These are phyloP conservation scores for Hymenoscyphus scutula DNA, from an alignment of 2,329 filamentous ascomycete species.

Conservation along the genomic window DNA sequence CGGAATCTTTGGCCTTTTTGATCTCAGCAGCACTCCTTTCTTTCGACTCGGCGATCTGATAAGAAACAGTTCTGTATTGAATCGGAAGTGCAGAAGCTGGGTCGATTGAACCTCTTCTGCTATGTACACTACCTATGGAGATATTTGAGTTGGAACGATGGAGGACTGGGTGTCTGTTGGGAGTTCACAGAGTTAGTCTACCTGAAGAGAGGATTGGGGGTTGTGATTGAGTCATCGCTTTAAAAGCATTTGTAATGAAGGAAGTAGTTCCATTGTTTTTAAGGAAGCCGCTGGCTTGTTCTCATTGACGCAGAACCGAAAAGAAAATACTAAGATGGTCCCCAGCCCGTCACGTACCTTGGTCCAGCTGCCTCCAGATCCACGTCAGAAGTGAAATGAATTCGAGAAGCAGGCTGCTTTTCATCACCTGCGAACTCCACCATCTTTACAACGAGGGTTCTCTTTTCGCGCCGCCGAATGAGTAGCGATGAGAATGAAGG, in stretches of 20 bases:
- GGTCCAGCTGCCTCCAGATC: conserved; percentile 26
- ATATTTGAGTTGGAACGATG: conserved; percentile 32
- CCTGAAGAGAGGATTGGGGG: too few species aligned
- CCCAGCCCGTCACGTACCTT: conserved; percentile 8
- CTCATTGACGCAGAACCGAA: too few species aligned
- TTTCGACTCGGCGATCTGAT: conserved; percentile 55
- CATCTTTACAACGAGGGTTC: conserved; percentile 18
- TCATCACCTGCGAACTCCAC: conserved; percentile 25
- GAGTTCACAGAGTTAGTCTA: neutral
- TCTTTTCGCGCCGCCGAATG: neutral
- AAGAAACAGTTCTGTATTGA: conserved; percentile 55
- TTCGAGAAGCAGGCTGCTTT: conserved; percentile 22
- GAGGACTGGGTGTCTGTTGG: conserved; percentile 14
- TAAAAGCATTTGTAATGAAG: too few species aligned
- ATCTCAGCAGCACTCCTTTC: conserved; percentile 43
- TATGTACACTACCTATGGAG: conserved; percentile 31
- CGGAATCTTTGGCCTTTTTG: conserved; percentile 43
- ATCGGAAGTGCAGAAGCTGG: conserved; percentile 47
- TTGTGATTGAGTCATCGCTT: too few species aligned
- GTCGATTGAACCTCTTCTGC: conserved; percentile 39
- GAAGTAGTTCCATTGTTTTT: too few species aligned
- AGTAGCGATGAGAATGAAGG: neutral
- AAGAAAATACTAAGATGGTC: neutral
- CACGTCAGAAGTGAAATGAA: conserved; percentile 27
- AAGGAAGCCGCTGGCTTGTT: too few species aligned